Base-by-base conservation (phyloP, 768 basidiomycete species). In the Trametes punicea region DNA sequence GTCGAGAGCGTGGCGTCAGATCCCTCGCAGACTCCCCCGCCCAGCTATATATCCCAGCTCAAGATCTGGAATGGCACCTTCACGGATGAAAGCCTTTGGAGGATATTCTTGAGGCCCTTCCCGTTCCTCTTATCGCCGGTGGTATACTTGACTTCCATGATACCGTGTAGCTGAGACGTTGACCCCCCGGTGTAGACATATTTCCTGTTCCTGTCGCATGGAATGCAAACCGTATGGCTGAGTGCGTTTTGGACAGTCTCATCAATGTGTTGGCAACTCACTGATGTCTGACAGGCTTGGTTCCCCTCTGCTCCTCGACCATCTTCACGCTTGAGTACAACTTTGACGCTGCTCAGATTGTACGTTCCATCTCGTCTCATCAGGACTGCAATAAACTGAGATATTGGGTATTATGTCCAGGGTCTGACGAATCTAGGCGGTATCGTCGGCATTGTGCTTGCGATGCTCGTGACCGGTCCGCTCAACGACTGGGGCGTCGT, bases 221-320 rank as follows among this genome's bases (percentile, higher is more conserved):
- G 73, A 13, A 71, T 77, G 73, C 74, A 75, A 56, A 75, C 75
- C 2, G 75, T 74, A 3, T 77, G 75, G 75, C 64, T 75, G 31
- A 77, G 75, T 77, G 51, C 16, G 69, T 60, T 13, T 41, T n/a
- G 18, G 23, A n/a, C 52, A 6, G 6, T 10, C 18, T 8, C n/a
- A 7, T 3, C 8, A 29, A 2, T 1, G 2, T 11, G 10, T 7
- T 46, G 9, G 9, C 9, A 0, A 21, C 13, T 21, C 71, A 69
- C 70, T 71, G 7, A 63, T 57, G 10, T 6, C 7, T 2, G 25
- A 26, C 51, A 76, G 75, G 75, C 57, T 68, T 77, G 20, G 67
- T 77, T 38, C 74, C 73, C 0, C 70, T 77, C 9, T 77, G 74
- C 46, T 77, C 75, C 6, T 74, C 75, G 2, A 77, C 75, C 1